Evolutionary conservation across 441 rosid genomes (phyloP), one percentile per base, ranked within the genome.

Genomic region (Populus trichocarpa): DNA sequence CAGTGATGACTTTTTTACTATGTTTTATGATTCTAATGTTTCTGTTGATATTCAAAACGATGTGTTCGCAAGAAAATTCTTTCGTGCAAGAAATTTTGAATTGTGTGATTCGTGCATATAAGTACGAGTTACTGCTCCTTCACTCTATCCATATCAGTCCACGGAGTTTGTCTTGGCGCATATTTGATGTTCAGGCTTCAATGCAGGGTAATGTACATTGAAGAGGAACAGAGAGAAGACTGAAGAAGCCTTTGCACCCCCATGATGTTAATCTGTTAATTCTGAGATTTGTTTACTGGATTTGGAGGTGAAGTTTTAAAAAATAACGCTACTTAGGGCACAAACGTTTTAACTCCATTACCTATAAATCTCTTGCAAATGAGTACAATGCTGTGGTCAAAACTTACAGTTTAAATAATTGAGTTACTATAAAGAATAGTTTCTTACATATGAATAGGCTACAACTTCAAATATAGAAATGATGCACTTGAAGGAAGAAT

Each of bases 351-450:
- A 18, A 18, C 22, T 16, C 61, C 61, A 18, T 53, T 53, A 53
- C n/a, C 8, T 18, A 2, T 53, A 53, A 53, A 53, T 53, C 8
- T 53, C 61, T 30, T 16, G 18, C 32, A 30, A 18, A 53, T 53
- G 22, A 53, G 61, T 53, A 18, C 3, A 53, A 6, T 53, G 18
- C 61, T 53, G 7, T 53, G n/a, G 61, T 16, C 61, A 16, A 6
- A 2, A 53, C 61, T 2, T 53, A 1, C 61, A 18, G 61, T 53
- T 53, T 53, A 53, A 53, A 53, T 66, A 72, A 77, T 66, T 83
- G 59, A 72, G 66, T 22, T 59, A 33, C 71, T 76, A 25, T 40
- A 79, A 81, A 80, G 85, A 84, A 82, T 73, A 64, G 73, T n/a
- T 20, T 57, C 28, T 53, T 61, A 42, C 42, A 76, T n/a, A 71